These are phyloP conservation scores for Emydomyces testavorans DNA, from an alignment of 2,329 filamentous ascomycete species.

Conservation along the genomic window DNA sequence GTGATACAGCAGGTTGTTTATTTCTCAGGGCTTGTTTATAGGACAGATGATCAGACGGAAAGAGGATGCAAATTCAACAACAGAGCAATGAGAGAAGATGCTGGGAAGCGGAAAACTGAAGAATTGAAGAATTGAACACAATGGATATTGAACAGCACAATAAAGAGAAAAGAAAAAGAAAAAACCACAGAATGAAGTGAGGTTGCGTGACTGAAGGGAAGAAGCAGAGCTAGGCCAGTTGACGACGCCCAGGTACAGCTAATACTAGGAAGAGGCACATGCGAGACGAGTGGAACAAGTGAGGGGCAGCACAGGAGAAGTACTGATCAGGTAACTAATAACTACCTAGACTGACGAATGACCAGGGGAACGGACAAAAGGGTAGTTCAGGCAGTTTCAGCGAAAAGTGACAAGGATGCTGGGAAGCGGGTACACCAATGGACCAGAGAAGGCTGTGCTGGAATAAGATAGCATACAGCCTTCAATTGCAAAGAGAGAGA, in stretches of 20 bases:
- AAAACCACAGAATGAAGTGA: neutral
- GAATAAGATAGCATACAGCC: neutral
- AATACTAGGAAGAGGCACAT: constrained; percentile 3
- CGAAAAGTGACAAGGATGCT: neutral
- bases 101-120: neutral
- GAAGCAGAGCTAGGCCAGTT: constrained; percentile 6
- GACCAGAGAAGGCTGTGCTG: constrained; percentile 10
- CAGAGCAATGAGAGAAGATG: neutral
- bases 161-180: neutral
- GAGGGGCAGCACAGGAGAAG: constrained; percentile 4
- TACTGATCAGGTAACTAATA: neutral
- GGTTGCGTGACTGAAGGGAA: neutral
- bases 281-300: neutral
- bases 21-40: neutral
- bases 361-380: constrained; percentile 3
- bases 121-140: constrained; percentile 2
- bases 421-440: neutral
- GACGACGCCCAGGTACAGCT: neutral
- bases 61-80: neutral
- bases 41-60: neutral
- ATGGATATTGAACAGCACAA: constrained; percentile 3
- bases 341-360: neutral
- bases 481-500: neutral
- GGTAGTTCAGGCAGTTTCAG: constrained; percentile 13
- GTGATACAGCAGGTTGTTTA: neutral